These are phyloP conservation scores for Xylaria curta DNA, from an alignment of 495 filamentous ascomycete genomes.

Conservation along the genomic window DNA sequence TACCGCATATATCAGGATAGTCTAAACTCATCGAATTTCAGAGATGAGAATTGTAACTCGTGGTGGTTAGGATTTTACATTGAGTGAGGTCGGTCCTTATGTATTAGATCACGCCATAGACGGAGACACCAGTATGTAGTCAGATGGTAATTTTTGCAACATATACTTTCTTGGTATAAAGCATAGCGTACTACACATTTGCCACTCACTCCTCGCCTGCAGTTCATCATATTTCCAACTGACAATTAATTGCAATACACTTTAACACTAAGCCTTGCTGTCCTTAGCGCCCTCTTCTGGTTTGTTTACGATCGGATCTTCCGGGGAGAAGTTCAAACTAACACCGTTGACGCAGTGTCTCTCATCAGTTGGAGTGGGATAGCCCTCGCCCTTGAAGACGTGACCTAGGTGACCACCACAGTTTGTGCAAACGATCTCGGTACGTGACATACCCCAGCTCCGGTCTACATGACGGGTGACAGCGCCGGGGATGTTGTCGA, in stretches of 20 bases:
- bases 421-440: conserved; percentile 90
- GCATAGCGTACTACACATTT: neutral
- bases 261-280: conserved; percentile 28
- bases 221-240: neutral
- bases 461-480: conserved; percentile 80
- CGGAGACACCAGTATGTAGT: neutral
- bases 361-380: conserved; percentile 89
- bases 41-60: neutral
- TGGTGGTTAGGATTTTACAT: neutral
- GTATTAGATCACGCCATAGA: neutral
- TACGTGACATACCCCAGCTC: conserved; percentile 81
- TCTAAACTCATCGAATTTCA: no score
- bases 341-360: conserved; percentile 96
- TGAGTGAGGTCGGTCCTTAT: neutral
- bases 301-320: conserved; percentile 56
- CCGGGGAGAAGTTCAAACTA: conserved; percentile 78
- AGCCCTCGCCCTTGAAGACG: conserved; percentile 97
- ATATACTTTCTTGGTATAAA: neutral
- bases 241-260: neutral
- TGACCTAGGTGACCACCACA: conserved; percentile 97
- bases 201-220: neutral
- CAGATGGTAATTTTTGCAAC: neutral
- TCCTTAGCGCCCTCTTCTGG: conserved; percentile 42
- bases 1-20: neutral
- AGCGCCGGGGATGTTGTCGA: conserved; percentile 88